Evolutionary conservation across 2,329 filamentous ascomycete species (phyloP).

Genomic region (Plectosphaerella sp.): DNA sequence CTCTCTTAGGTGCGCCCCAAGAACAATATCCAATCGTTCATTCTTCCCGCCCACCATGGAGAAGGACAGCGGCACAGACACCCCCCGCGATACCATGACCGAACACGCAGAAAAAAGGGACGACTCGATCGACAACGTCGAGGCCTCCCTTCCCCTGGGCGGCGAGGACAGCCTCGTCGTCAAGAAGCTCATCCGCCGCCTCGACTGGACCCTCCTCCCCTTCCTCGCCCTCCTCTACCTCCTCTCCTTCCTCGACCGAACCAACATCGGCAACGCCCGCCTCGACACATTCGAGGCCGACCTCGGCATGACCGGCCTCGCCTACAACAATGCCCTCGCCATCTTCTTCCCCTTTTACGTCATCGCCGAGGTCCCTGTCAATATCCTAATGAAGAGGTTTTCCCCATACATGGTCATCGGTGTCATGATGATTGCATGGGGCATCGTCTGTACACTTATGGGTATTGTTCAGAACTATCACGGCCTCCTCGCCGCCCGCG

Average conservation of each 20-base stretch:
- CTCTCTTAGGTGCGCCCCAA: no score
- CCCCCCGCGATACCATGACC: no score
- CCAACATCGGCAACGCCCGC: conserved; percentile 44
- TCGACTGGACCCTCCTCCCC: conserved; percentile 51
- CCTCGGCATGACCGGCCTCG: conserved; percentile 5
- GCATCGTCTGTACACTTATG: conserved; percentile 69
- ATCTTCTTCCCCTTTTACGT: conserved; percentile 66
- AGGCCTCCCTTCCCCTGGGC: no score
- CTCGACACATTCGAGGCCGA: conserved; percentile 40
- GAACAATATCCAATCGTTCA: no score
- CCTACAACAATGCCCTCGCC: conserved; percentile 40
- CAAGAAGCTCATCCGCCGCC: conserved; percentile 44
- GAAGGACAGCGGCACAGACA: no score
- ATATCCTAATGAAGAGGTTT: conserved; percentile 26
- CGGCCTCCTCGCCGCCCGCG: conserved; percentile 73
- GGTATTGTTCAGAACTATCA: conserved; percentile 74
- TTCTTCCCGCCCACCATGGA: no score
- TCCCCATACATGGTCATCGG: conserved; percentile 67
- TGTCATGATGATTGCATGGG: conserved; percentile 80
- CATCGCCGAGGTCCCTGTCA: conserved; percentile 57
- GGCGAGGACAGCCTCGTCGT: background rate
- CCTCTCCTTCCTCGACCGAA: conserved; percentile 52
- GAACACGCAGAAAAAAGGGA: no score
- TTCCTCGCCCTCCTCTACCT: conserved; percentile 51
- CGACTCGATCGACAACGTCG: no score